A percentile compares a stretch with the other conserved stretches of the same genome.
phyloP scores from a whole-genome alignment of 345 rosid species.

The Physaria fendleri region DNA sequence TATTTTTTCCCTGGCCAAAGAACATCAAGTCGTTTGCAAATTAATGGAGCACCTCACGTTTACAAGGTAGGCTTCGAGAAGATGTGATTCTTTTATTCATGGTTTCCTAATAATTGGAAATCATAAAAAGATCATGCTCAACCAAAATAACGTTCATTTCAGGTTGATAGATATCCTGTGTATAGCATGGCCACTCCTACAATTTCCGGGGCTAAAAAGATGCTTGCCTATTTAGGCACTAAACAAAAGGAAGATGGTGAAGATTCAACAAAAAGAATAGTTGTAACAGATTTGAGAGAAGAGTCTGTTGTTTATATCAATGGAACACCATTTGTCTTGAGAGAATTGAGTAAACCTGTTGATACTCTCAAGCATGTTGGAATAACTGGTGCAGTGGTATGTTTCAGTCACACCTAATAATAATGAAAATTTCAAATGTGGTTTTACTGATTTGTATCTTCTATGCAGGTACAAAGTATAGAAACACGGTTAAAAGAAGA shows the following conservation, averaged over 20 bases:
- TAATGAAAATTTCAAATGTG: neutral
- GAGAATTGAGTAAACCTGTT: conserved; percentile 88
- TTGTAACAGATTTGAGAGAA: conserved; percentile 88
- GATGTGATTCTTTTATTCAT: neutral
- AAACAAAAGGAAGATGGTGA: conserved; percentile 48
- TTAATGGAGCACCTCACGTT: conserved; percentile 89
- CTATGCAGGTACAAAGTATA: conserved; percentile 74
- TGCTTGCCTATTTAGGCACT: conserved; percentile 78
- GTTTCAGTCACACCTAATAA: neutral
- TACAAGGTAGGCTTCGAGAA: conserved; percentile 51
- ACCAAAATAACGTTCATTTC: neutral
- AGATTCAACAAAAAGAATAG: conserved; percentile 43
- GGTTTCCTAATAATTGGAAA: neutral
- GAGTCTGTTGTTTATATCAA: conserved; percentile 92
- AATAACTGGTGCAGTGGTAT: conserved; percentile 81
- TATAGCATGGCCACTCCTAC: conserved; percentile 99
- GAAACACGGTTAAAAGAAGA: conserved; percentile 90
- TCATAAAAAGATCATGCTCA: neutral
- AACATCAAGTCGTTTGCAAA: conserved; percentile 76
- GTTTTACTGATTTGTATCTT: conserved; percentile 2
- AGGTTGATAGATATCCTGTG: conserved; percentile 91
- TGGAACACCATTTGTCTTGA: conserved; percentile 84
- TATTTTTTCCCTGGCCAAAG: conserved; percentile 92
- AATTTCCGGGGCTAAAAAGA: conserved; percentile 72
- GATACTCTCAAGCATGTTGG: conserved; percentile 92